Base-by-base conservation (phyloP, 2,329 filamentous ascomycete genomes). In the Claviceps purpurea region DNA sequence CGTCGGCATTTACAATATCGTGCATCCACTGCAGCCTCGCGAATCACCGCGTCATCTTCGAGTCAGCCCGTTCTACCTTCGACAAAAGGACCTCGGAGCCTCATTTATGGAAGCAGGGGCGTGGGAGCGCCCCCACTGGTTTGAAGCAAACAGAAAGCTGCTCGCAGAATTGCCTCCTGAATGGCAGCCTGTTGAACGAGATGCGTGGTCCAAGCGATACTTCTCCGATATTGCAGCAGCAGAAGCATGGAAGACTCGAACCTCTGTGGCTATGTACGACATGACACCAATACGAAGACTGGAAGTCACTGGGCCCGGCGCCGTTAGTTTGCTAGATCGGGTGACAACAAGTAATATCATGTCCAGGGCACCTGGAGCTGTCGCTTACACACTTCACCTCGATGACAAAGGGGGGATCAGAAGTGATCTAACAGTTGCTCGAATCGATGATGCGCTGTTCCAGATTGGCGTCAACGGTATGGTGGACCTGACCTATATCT, bases 61-160 rank as follows among this genome's bases (percentile, higher is more conserved):
- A 6, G 64, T 76, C 14, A 81, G 76, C 55, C 79, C 80, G 0
- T 84, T 83, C 60, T 68, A 80, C 54, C 55, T 67, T 1, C 72
- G 75, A 1, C 75, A 84, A 54, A 61, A 63, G 14, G 73, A 80
- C 49, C 72, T 82, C 0, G 77, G 75, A 3, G 76, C 77, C 2
- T 78, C 70, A 56, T 83, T 82, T 64, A 70, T 83, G 4, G 81
- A 82, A 55, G 65, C 68, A 2, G 75, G 74, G 14, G 78, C 74
- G 0, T 84, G 80, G 80, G 80, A 84, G 58, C 73, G 79, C 0
- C 80, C 80, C 2, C 75, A 78, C 52, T 83, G 79, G 79, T 84
- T 76, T 49, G 75, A 80, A 55, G 66, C 71, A 0, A 84, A 84
- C 56, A 69, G 69, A 14, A 61, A 68, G 4, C 66, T 83, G 2